Evolutionary conservation across 1,284 basidiomycete genomes (phyloP), one percentile per base, ranked within the genome.

Genomic region (Cutaneotrichosporon sp.): DNA sequence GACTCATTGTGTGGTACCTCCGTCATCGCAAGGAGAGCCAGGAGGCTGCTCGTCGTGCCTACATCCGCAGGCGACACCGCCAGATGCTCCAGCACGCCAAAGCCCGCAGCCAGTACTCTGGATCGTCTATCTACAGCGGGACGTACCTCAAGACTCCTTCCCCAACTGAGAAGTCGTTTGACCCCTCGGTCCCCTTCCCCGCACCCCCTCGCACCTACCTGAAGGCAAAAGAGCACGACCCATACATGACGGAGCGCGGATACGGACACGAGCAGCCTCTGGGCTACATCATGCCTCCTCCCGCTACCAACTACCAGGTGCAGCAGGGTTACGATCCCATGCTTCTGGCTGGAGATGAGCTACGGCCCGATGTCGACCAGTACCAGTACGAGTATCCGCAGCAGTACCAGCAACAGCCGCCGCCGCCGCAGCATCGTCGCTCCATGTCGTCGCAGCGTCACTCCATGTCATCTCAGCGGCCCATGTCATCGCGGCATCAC

Each of bases 191-290:
- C 5, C 42, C 53, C 6, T 48, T 52, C n/a, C 19, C 49, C 0
- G 16, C 54, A 5, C 54, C 54, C 2, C n/a, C 25, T 6, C 38
- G 54, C 10, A 43, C 25, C 0, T 37, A 37, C 24, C 25, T 22
- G 11, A 37, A 25, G n/a, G 29, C 50, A 5, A 52, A 52, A 51
- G 39, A 39, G 25, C 47, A 47, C 41, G 54, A 57, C 50, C 57
- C 49, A 3, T 56, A 49, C 41, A 51, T 44, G 43, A 49, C n/a
- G 37, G 57, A 60, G 38, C 46, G 55, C 41, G 54, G 59, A 11
- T 64, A 67, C 51, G 61, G 57, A 12, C 62, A 60, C 42, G 52
- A 57, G 46, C 51, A 51, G 6, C 45, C n/a, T n/a, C n/a, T n/a
- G n/a, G n/a, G n/a, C n/a, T n/a, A 46, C 6, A n/a, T 38, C 9